These are phyloP conservation scores for Blastocystis sp. DNA, from an alignment of 352 stramenopile species.

Conservation along the genomic window DNA sequence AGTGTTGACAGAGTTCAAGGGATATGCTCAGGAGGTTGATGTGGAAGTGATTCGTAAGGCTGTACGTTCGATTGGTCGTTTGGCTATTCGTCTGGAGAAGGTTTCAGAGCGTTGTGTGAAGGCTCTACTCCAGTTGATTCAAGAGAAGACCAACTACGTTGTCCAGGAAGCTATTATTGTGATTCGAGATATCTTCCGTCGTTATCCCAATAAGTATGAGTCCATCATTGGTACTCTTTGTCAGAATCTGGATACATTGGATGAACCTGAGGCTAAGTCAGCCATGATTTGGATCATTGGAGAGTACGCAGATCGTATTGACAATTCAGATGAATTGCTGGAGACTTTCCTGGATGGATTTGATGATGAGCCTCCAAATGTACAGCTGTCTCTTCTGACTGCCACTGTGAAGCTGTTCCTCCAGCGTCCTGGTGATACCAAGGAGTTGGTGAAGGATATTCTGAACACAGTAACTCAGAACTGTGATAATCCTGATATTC, in stretches of 20 bases:
- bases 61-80: conserved; percentile 90
- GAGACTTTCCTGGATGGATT: conserved; percentile 97
- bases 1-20: conserved; percentile 92
- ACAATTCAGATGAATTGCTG: conserved; percentile 95
- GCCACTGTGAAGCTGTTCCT: conserved; percentile 98
- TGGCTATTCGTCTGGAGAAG: conserved; percentile 91
- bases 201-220: conserved; percentile 98
- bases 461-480: conserved; percentile 93
- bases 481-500: conserved; percentile 92
- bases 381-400: conserved; percentile 94
- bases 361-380: conserved; percentile 87
- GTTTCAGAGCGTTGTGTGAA: conserved; percentile 95
- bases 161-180: conserved; percentile 97
- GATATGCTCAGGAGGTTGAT: conserved; percentile 96
- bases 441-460: conserved; percentile 92
- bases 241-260: conserved; percentile 96
- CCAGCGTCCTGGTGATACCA: conserved; percentile 76
- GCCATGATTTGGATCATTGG: conserved; percentile 99
- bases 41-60: conserved; percentile 96
- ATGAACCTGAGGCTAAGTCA: conserved; percentile 95
- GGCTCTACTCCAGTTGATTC: conserved; percentile 92
- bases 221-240: conserved; percentile 95
- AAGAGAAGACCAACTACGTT: conserved; percentile 98
- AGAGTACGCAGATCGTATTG: conserved; percentile 91
- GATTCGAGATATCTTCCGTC: no score